Percentiles rank a stretch among this genome's conserved stretches.
Conservation (phyloP, 768 basidiomycete genomes). For the Dacryopinax primogenitus region DNA sequence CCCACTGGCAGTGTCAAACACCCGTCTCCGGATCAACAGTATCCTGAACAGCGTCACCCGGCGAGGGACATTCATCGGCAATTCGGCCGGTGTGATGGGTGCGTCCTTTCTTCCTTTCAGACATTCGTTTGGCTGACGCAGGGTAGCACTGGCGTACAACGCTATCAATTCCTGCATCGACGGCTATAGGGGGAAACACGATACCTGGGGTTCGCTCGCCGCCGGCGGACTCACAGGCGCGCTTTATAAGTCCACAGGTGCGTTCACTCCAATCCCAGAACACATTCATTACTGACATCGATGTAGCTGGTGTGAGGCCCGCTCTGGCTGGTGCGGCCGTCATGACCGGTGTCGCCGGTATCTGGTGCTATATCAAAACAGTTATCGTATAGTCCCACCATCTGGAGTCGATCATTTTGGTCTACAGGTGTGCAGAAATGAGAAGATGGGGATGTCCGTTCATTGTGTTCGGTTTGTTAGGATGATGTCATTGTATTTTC, state of each 20-base stretch:
- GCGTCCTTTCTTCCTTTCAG: constrained; percentile 27
- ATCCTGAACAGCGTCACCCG: constrained; percentile 92
- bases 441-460: not conserved
- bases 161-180: constrained; percentile 91
- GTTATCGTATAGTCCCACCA: constrained; percentile 43
- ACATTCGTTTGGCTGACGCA: constrained; percentile 10
- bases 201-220: constrained; percentile 78
- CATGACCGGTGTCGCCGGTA: constrained; percentile 78
- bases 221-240: constrained; percentile 85
- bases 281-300: constrained; percentile 22
- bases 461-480: too few species aligned
- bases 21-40: constrained; percentile 88
- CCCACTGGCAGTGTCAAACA: constrained; percentile 73
- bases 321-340: constrained; percentile 79
- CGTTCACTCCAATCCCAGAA: constrained; percentile 22
- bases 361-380: constrained; percentile 92
- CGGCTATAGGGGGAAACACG: constrained; percentile 76
- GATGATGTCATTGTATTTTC: constrained; percentile 10
- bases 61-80: constrained; percentile 94
- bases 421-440: too few species aligned
- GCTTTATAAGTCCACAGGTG: constrained; percentile 89
- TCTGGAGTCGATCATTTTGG: too few species aligned
- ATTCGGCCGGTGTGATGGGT: constrained; percentile 97
- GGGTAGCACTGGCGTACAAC: constrained; percentile 85
- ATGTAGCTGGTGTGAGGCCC: constrained; percentile 78